These are phyloP conservation scores for Talaromyces nanjingensis DNA, from an alignment of 495 filamentous ascomycete species.

Conservation along the genomic window DNA sequence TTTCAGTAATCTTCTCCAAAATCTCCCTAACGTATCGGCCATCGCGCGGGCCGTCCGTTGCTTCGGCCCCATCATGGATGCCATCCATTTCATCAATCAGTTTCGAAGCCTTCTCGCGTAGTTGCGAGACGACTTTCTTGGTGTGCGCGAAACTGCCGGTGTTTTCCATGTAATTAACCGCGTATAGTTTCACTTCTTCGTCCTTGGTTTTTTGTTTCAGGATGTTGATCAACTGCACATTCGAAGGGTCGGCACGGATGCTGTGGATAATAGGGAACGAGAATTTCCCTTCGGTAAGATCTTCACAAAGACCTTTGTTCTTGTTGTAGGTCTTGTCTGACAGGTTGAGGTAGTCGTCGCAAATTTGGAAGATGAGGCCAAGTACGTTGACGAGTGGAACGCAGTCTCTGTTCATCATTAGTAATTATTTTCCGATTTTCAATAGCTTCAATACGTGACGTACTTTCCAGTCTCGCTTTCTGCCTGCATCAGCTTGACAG, in stretches of 20 bases:
- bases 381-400: slow-evolving; percentile 83
- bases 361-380: slow-evolving; percentile 92
- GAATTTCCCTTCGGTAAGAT: slow-evolving; percentile 97
- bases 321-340: slow-evolving; percentile 61
- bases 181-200: slow-evolving; percentile 84
- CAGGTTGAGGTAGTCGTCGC: slow-evolving; percentile 94
- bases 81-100: slow-evolving; percentile 63
- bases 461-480: slow-evolving; percentile 59
- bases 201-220: slow-evolving; percentile 82
- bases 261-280: slow-evolving; percentile 94
- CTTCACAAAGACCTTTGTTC: slow-evolving; percentile 94
- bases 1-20: slow-evolving; percentile 39
- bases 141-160: slow-evolving; percentile 89
- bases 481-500: slow-evolving; percentile 93
- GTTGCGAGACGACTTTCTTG: slow-evolving; percentile 55
- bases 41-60: slow-evolving; percentile 24
- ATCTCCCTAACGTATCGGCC: slow-evolving; percentile 37
- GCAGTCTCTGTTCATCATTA: slow-evolving; percentile 49
- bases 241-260: slow-evolving; percentile 72
- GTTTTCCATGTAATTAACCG: slow-evolving; percentile 84
- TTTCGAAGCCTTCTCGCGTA: slow-evolving; percentile 58
- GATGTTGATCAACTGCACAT: slow-evolving; percentile 84
- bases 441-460: not conserved
- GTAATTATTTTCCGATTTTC: not conserved
- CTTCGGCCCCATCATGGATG: slow-evolving; percentile 30